Percentiles rank a stretch among this genome's conserved stretches.
Evolutionary conservation across 495 filamentous ascomycete species (phyloP).

Genomic region (Podospora pseudopauciseta): DNA sequence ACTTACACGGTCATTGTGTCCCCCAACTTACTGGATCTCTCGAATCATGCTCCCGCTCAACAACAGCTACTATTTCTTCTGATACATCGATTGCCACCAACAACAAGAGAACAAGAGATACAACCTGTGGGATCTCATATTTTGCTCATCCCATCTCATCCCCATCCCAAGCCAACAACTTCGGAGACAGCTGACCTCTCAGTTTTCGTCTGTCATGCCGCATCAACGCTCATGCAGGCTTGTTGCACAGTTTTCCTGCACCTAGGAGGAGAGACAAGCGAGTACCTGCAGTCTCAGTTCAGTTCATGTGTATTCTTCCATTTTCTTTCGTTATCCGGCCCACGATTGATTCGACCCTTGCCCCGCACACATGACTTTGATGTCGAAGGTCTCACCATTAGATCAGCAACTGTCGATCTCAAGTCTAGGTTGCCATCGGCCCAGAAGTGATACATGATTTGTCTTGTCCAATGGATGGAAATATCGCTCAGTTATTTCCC

Average conservation of each 20-base stretch:
- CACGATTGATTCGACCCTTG: background rate
- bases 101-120: too few species aligned
- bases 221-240: constrained; percentile 5
- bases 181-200: background rate
- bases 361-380: background rate
- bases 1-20: background rate
- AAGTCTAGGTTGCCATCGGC: background rate
- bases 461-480: background rate
- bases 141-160: background rate
- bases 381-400: background rate
- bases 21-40: background rate
- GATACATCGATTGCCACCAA: background rate
- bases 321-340: background rate
- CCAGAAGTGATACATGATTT: background rate
- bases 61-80: background rate
- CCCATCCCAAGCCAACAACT: background rate
- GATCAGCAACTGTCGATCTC: background rate
- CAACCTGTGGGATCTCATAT: background rate
- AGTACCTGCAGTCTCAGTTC: constrained; percentile 1
- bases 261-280: background rate
- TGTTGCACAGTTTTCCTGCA: background rate
- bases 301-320: background rate
- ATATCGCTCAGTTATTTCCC: background rate
- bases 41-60: background rate
- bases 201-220: background rate